A percentile compares a stretch with the other conserved stretches of the same genome.
These are phyloP conservation scores for Boletus reticuloceps DNA, from an alignment of 768 basidiomycete genomes.

Conservation along the genomic window DNA sequence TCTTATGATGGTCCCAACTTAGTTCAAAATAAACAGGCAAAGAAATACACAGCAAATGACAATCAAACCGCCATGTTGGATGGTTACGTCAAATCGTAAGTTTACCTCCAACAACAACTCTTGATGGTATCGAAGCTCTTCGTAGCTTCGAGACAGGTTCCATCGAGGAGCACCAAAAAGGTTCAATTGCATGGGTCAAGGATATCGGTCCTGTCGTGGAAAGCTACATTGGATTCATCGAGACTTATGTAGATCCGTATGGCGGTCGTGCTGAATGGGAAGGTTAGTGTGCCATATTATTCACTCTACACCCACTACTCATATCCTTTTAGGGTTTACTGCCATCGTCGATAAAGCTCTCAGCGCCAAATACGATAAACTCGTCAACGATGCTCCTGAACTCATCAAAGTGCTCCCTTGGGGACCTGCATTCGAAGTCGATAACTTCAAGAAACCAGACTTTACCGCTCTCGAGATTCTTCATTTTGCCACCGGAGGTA, in stretches of 20 bases:
- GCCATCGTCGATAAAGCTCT: constrained; percentile 85
- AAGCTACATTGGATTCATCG: constrained; percentile 84
- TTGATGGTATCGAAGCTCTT: not conserved
- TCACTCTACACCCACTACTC: not conserved
- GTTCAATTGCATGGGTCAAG: constrained; percentile 78
- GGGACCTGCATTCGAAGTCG: constrained; percentile 68
- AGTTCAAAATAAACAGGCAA: constrained; percentile 46
- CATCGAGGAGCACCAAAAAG: constrained; percentile 76
- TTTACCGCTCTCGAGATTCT: constrained; percentile 85
- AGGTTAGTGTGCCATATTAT: constrained; percentile 41
- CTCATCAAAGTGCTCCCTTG: constrained; percentile 82
- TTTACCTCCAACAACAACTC: not conserved
- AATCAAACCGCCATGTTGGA: constrained; percentile 73
- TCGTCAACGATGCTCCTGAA: constrained; percentile 75
- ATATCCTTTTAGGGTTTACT: constrained; percentile 62
- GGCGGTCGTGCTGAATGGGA: constrained; percentile 94
- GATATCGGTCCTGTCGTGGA: constrained; percentile 87
- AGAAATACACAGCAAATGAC: constrained; percentile 69
- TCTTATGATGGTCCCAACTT: not conserved
- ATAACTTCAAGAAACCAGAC: constrained; percentile 80
- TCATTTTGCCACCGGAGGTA: constrained; percentile 81
- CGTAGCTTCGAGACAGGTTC: constrained; percentile 70
- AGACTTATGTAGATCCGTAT: constrained; percentile 87
- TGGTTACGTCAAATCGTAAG: constrained; percentile 75
- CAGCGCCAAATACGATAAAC: constrained; percentile 74